Percentiles rank a stretch among this genome's conserved stretches.
These are phyloP conservation scores for Hypoxylon sp. DNA, from an alignment of 2,329 filamentous ascomycete species.

Conservation along the genomic window DNA sequence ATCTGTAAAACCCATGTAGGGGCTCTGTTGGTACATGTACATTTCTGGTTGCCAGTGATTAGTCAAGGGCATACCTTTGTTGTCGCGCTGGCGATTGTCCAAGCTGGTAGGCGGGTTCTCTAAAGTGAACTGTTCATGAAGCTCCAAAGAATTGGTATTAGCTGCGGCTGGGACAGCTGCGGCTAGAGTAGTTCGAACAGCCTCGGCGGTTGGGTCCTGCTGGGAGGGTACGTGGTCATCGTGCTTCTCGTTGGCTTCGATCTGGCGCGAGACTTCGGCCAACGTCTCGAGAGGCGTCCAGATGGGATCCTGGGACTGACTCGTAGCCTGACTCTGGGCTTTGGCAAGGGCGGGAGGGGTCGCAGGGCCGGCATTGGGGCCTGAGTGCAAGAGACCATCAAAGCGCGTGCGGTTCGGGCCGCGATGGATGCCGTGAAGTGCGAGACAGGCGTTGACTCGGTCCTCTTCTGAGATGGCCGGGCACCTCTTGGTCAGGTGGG, in stretches of 20 bases:
- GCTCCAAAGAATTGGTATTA: conserved; percentile 51
- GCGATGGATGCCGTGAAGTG: conserved; percentile 73
- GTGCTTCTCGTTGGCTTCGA: conserved; percentile 71
- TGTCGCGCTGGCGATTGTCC: conserved; percentile 50
- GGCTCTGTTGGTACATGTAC: neutral
- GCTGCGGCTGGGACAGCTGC: conserved; percentile 30
- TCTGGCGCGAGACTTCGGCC: conserved; percentile 85
- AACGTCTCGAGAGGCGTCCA: conserved; percentile 87
- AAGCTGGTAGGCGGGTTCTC: conserved; percentile 63
- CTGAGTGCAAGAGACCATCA: conserved; percentile 38
- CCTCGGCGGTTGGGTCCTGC: conserved; percentile 34
- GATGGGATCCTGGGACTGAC: conserved; percentile 55
- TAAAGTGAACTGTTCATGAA: conserved; percentile 66
- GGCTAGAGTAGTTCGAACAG: conserved; percentile 38
- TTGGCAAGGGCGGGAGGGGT: conserved; percentile 47
- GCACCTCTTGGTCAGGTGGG: conserved; percentile 87
- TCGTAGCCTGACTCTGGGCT: neutral
- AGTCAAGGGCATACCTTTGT: conserved; percentile 45
- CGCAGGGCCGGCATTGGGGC: conserved; percentile 44
- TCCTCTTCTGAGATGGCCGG: conserved; percentile 78
- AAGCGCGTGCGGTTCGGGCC: conserved; percentile 22
- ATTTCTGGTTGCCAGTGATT: no score
- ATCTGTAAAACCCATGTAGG: conserved; percentile 18
- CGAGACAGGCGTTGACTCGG: conserved; percentile 76
- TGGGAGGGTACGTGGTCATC: conserved; percentile 51